These are phyloP conservation scores for Leccinum pallidistipes DNA, from an alignment of 1,284 basidiomycete genomes.

Conservation along the genomic window DNA sequence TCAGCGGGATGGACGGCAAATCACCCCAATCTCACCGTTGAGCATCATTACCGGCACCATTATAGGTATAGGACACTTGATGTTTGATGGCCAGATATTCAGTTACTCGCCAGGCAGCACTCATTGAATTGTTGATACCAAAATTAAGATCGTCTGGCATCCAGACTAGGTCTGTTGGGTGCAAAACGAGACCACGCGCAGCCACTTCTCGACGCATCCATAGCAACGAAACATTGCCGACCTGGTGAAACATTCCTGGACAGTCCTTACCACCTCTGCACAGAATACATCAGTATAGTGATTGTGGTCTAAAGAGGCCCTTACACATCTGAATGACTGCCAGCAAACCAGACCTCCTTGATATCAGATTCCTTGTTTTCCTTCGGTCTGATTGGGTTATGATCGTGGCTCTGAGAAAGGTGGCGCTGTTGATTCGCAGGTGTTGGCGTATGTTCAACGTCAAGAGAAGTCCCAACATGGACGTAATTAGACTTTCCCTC, in stretches of 20 bases:
- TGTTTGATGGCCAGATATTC: constrained; percentile 32
- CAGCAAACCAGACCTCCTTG: constrained; percentile 25
- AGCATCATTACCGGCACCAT: constrained; percentile 9
- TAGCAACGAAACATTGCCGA: constrained; percentile 17
- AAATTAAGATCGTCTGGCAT: constrained; percentile 27
- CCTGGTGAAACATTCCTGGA: constrained; percentile 12
- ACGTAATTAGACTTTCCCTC: constrained; percentile 15
- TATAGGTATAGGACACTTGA: constrained; percentile 19
- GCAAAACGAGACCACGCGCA: constrained; percentile 20
- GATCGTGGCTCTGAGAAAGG: not conserved
- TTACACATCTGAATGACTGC: constrained; percentile 27
- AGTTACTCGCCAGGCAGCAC: constrained; percentile 16
- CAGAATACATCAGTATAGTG: not conserved
- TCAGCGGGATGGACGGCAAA: not conserved
- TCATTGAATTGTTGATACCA: constrained; percentile 23
- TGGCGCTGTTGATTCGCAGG: not conserved
- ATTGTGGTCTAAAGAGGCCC: not conserved
- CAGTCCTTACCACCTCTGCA: constrained; percentile 25
- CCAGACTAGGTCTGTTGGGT: constrained; percentile 27
- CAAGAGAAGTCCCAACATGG: not conserved
- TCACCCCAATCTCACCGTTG: constrained; percentile 14
- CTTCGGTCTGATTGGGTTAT: not conserved
- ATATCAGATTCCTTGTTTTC: constrained; percentile 6
- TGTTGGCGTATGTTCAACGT: not conserved
- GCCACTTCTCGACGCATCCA: constrained; percentile 23